Base-by-base conservation (phyloP, 2,329 filamentous ascomycete genomes). In the Aureobasidium sp. region DNA sequence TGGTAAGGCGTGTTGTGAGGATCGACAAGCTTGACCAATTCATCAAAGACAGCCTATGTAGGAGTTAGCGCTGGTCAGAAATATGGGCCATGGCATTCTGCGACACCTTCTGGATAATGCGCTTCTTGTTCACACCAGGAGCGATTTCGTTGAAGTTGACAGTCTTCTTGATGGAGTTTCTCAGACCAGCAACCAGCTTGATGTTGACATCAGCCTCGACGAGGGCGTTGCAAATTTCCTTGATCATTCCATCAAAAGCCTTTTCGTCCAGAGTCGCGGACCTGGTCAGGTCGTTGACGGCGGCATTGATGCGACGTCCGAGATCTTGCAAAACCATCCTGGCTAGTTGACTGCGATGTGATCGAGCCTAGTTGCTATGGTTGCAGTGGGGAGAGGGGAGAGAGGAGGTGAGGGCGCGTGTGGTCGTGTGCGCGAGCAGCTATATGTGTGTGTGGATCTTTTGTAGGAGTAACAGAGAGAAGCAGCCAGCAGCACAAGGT, bases 321-420 rank as follows among this genome's bases (percentile, higher is more conserved):
- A 99, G 85, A 84, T 99, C 94, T 86, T 96, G 92, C 73, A 99
- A 89, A 83, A 99, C 94, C 94, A 99, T 99, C 74, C 71, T 74
- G 71, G 44, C 51, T 53, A 56, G 51, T 26, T 61, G 29, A 43
- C 46, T 51, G 47, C 57, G 57, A 61, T 39, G 13, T 26, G 34
- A 60, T 60, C 57, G 47, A 44, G 57, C 50, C 47, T 51, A 43
- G 57, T 61, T 43, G 44, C 56, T 48, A 59, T 48, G 56, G 44
- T 34, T 50, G 32, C 44, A 46, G 43, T 59, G 20, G 5, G 15
- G 32, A 27, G 43, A 24, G 36, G 10, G 56, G n/a, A 26, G 20
- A 13, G n/a, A 9, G 34, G 7, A n/a, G n/a, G 20, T 4, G n/a
- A 17, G 37, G 17, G 51, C 12, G 36, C 13, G 36, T 27, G 24